Evolutionary conservation across 2,329 filamentous ascomycete genomes (phyloP).

Genomic region (Alternaria ethzedia): DNA sequence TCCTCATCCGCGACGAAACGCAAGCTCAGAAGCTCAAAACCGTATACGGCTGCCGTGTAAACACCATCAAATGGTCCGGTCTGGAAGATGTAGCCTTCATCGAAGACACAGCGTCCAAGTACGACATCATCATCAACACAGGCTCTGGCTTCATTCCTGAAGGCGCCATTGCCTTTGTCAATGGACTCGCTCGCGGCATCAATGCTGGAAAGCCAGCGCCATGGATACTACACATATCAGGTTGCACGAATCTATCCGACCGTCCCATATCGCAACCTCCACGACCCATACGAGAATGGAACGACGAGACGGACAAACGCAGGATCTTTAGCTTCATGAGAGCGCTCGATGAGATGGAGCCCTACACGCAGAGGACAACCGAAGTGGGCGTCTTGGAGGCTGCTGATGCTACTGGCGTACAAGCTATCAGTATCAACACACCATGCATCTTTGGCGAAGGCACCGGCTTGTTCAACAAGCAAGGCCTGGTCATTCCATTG

Average conservation of each 20-base stretch:
- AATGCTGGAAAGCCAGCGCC: slow-evolving; percentile 5
- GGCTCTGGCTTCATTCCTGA: slow-evolving; percentile 19
- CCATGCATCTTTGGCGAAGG: slow-evolving; percentile 26
- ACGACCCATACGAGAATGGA: slow-evolving; percentile 17
- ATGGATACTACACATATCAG: slow-evolving; percentile 23
- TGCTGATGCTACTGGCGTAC: slow-evolving; percentile 12
- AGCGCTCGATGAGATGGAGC: slow-evolving; percentile 5
- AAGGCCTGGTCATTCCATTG: slow-evolving; percentile 20
- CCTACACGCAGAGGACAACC: slow-evolving; percentile 20
- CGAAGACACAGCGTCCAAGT: slow-evolving; percentile 15
- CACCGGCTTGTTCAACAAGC: slow-evolving; percentile 19
- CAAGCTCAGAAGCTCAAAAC: slow-evolving; percentile 11
- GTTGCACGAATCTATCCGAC: slow-evolving; percentile 21
- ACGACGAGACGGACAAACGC: slow-evolving; percentile 14
- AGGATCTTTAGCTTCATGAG: slow-evolving; percentile 18
- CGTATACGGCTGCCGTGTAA: slow-evolving; percentile 14
- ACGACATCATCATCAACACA: slow-evolving; percentile 25
- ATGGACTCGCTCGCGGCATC: slow-evolving; percentile 20
- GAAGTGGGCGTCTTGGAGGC: slow-evolving; percentile 19
- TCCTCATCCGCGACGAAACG: slow-evolving; percentile 16
- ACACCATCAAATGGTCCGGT: slow-evolving; percentile 16
- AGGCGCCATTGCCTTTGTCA: slow-evolving; percentile 21
- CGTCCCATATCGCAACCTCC: slow-evolving; percentile 7
- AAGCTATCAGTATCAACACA: slow-evolving; percentile 21
- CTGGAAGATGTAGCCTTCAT: slow-evolving; percentile 16